Base-by-base conservation (phyloP, 768 basidiomycete genomes). In the Amyloporia xantha region DNA sequence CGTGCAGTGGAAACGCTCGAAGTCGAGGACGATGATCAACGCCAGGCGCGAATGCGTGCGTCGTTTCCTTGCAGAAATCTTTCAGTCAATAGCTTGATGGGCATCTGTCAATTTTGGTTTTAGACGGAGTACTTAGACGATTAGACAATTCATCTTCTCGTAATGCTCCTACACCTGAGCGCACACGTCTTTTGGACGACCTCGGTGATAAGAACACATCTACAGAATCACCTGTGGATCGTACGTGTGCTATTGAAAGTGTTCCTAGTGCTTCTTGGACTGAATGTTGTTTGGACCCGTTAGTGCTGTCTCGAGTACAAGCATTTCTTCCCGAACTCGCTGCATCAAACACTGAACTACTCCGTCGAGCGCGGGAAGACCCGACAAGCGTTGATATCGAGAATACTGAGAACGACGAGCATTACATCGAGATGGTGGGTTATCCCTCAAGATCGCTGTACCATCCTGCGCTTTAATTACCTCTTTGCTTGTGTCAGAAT, bases 381-480 rank as follows among this genome's bases (percentile, higher is more conserved):
- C 82, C 81, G 1, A 59, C 62, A 15, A 82, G 78, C 55, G 67
- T 87, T n/a, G 78, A 87, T 57, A 85, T 89, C 35, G 86, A 89
- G 62, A 71, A 82, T 49, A 55, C 87, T 20, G 70, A 67, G 19
- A 67, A 67, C n/a, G 70, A 68, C 44, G 71, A 69, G 1, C 71
- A 65, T 50, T 78, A 83, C 59, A 81, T 87, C 54, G 76, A 86
- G 62, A 85, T 86, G 50, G 50, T 9, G 17, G 27, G 42, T 35
- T 44, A 36, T n/a, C n/a, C n/a, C n/a, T n/a, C 37, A 21, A 21
- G 17, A n/a, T 10, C 24, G 24, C 17, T 7, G 13, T 47, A 5
- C 5, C 35, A 13, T 5, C 5, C 5, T 7, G 11, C 20, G 19
- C 20, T 15, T 23, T 27, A 9, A 13, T 6, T 7, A 39, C 15